These are phyloP conservation scores for Amanita pallidorosea DNA, from an alignment of 768 basidiomycete genomes.

Conservation along the genomic window DNA sequence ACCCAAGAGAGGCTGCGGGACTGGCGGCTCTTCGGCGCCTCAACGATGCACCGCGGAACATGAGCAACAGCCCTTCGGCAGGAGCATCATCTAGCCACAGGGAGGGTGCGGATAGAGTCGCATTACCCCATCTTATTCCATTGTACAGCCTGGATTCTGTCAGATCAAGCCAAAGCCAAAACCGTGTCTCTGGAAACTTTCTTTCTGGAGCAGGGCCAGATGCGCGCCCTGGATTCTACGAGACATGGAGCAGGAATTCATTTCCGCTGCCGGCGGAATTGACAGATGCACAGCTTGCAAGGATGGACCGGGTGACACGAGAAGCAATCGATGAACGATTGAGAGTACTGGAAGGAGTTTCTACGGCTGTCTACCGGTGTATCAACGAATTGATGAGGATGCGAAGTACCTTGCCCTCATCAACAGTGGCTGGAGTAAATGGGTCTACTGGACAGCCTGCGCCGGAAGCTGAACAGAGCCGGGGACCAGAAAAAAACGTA, in stretches of 20 bases:
- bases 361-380: conserved; percentile 59
- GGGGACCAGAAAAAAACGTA: background rate
- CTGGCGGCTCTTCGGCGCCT: conserved; percentile 54
- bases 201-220: background rate
- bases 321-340: conserved; percentile 83
- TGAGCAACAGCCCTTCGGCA: background rate
- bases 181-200: background rate
- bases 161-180: background rate
- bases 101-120: background rate
- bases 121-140: conserved; percentile 22
- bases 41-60: conserved; percentile 7
- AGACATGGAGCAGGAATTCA: conserved; percentile 7
- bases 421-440: conserved; percentile 6
- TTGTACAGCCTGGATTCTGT: conserved; percentile 16
- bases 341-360: conserved; percentile 68
- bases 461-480: background rate
- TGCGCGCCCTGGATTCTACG: background rate
- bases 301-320: conserved; percentile 57
- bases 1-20: conserved; percentile 42
- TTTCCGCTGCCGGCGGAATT: conserved; percentile 34
- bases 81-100: background rate
- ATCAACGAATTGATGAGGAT: conserved; percentile 72
- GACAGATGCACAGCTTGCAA: conserved; percentile 52
- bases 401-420: conserved; percentile 55
- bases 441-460: background rate